Evolutionary conservation across 306 rosid genomes (phyloP), one percentile per base, ranked within the genome.

Genomic region (Herpetospermum pedunculosum): DNA sequence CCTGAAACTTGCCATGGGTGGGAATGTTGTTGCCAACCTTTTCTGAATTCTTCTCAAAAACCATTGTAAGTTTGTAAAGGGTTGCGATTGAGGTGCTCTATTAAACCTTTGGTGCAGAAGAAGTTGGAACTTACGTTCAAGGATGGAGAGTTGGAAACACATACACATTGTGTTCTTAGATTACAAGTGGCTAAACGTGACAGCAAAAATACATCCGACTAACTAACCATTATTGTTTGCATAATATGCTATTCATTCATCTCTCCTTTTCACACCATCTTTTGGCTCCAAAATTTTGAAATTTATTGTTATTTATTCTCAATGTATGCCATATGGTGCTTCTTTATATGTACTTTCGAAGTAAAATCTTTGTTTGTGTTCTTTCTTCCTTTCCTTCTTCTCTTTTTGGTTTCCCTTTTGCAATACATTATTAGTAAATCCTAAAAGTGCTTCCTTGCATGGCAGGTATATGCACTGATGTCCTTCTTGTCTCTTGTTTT

Each of bases 401-500:
- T 41, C 13, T 18, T 8, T 41, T 14, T 68, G 10, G 1, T 18
- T 43, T 43, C 53, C 41, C 8, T 70, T 29, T 46, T 46, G 74
- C 18, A 26, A 26, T 48, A 43, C 40, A 29, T 70, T 70, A 69
- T 69, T 25, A 25, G 19, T 30, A 25, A 46, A 70, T 70, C 4
- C 40, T 70, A 70, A 70, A 68, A 70, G n/a, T 67, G 74, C 57
- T 44, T 46, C 74, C 26, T 70, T 46, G 74, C 28, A 44, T 46
- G 4, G 28, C 90, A 93, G 97, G 91, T 93, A 71, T 93, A 93
- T 81, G 98, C 98, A 4, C 79, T 91, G 29, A 93, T 81, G 90
- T 93, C 98, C 44, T 93, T 93, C 94, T 79, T 93, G 87, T 87
- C 97, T 77, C 98, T 93, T 53, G 87, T 93, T 76, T 11, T 86